Evolutionary conservation across 805 yeast genomes (phyloP).

Genomic region (Metschnikowia lunata): DNA sequence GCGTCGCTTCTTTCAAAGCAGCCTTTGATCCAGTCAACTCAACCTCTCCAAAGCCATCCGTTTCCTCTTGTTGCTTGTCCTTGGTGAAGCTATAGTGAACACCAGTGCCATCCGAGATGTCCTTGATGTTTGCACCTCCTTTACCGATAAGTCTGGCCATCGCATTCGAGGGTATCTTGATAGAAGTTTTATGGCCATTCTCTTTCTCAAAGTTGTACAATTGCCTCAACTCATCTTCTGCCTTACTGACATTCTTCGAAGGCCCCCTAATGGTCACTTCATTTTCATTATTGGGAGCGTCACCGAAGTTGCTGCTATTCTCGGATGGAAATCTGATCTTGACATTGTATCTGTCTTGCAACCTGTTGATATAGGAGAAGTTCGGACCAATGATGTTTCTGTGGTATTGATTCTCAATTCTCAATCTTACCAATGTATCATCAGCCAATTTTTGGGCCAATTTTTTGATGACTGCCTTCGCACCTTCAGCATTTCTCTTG

Average conservation of each 20-base stretch:
- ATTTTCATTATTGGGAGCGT: conserved; percentile 45
- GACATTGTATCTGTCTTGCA: conserved; percentile 85
- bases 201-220: conserved; percentile 82
- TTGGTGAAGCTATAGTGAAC: conserved; percentile 49
- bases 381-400: conserved; percentile 77
- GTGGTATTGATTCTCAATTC: conserved; percentile 75
- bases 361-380: conserved; percentile 76
- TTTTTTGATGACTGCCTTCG: conserved; percentile 53
- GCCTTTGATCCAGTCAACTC: conserved; percentile 73
- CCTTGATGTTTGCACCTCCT: conserved; percentile 76
- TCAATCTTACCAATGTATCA: conserved; percentile 59
- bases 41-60: conserved; percentile 53
- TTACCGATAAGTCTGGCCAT: conserved; percentile 87
- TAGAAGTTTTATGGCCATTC: conserved; percentile 64
- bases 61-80: conserved; percentile 42
- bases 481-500: conserved; percentile 71
- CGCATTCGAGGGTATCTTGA: conserved; percentile 68
- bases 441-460: conserved; percentile 78
- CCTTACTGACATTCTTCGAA: conserved; percentile 80
- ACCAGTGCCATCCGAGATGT: conserved; percentile 67
- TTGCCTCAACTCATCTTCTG: conserved; percentile 79
- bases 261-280: conserved; percentile 82
- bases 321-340: conserved; percentile 66
- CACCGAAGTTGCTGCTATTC: conserved; percentile 22
- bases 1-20: conserved; percentile 68